Conservation (phyloP, 2,329 filamentous ascomycete genomes). For the Fusarium citri region DNA sequence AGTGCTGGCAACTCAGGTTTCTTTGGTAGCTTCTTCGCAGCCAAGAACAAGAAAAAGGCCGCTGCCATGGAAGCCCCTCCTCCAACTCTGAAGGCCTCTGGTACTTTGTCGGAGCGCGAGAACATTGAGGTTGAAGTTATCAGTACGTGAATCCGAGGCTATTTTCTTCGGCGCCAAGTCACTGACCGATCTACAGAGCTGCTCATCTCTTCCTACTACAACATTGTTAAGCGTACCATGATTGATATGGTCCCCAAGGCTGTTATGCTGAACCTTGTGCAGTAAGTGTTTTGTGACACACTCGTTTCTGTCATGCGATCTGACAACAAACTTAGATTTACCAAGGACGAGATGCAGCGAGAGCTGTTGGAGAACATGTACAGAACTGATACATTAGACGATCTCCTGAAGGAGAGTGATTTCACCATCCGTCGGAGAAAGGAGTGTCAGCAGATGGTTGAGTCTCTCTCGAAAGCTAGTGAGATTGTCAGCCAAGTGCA, state of each 20-base stretch:
- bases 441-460: constrained; percentile 99
- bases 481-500: constrained; percentile 92
- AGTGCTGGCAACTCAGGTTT: constrained; percentile 77
- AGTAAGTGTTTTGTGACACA: constrained; percentile 69
- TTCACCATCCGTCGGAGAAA: constrained; percentile 95
- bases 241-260: constrained; percentile 99
- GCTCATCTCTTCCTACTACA: constrained; percentile 96
- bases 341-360: constrained; percentile 98
- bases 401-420: constrained; percentile 96
- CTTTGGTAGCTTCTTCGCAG: constrained; percentile 98
- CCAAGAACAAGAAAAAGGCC: constrained; percentile 99
- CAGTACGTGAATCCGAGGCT: constrained; percentile 69
- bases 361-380: constrained; percentile 99
- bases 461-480: constrained; percentile 87
- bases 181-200: constrained; percentile 71
- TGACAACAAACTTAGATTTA: constrained; percentile 69
- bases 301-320: background rate
- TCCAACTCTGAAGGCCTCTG: constrained; percentile 91
- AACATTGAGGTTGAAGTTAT: constrained; percentile 98
- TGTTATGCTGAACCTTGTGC: constrained; percentile 96
- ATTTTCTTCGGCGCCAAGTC: background rate
- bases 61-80: constrained; percentile 99
- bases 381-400: constrained; percentile 87
- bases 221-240: constrained; percentile 98
- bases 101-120: constrained; percentile 92